A percentile compares a stretch with the other conserved stretches of the same genome.
These are phyloP conservation scores for Cystofilobasidium capitatum DNA, from an alignment of 768 basidiomycete genomes.

Conservation along the genomic window DNA sequence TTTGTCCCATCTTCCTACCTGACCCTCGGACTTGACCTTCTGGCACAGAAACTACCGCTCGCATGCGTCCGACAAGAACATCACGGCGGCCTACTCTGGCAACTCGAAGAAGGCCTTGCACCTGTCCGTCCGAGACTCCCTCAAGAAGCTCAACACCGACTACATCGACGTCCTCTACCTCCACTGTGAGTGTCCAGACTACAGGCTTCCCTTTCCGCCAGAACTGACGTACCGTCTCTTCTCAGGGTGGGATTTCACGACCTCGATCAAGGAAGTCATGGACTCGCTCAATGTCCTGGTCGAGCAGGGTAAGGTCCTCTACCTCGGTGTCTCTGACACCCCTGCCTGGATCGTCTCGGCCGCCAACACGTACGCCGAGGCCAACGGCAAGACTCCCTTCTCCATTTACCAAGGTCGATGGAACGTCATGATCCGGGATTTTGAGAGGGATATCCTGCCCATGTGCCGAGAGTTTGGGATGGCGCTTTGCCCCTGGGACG, in stretches of 20 bases:
- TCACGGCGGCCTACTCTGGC: constrained; percentile 17
- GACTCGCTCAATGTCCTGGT: constrained; percentile 28
- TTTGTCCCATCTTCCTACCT: background rate
- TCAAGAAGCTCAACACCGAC: constrained; percentile 31
- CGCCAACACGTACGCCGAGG: constrained; percentile 31
- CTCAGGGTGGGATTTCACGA: constrained; percentile 30
- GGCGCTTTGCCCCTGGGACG: constrained; percentile 30
- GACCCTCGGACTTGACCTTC: background rate
- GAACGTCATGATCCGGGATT: constrained; percentile 39
- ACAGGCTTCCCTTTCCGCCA: background rate
- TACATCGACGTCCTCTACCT: constrained; percentile 31
- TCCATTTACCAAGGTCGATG: constrained; percentile 36
- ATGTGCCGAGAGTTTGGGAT: constrained; percentile 39
- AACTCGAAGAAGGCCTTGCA: constrained; percentile 28
- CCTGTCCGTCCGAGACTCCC: constrained; percentile 28
- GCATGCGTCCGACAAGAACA: constrained; percentile 12
- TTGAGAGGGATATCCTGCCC: constrained; percentile 43
- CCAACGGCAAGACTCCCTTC: constrained; percentile 28
- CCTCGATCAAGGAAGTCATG: constrained; percentile 31
- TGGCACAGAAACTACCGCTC: background rate
- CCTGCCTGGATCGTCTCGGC: constrained; percentile 32
- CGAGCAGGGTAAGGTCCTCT: constrained; percentile 30
- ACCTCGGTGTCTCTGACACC: constrained; percentile 32
- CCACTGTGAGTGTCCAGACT: constrained; percentile 25
- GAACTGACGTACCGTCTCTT: background rate